phyloP scores from a whole-genome alignment of 129 eudicot species.

The Lactuca saligna region DNA sequence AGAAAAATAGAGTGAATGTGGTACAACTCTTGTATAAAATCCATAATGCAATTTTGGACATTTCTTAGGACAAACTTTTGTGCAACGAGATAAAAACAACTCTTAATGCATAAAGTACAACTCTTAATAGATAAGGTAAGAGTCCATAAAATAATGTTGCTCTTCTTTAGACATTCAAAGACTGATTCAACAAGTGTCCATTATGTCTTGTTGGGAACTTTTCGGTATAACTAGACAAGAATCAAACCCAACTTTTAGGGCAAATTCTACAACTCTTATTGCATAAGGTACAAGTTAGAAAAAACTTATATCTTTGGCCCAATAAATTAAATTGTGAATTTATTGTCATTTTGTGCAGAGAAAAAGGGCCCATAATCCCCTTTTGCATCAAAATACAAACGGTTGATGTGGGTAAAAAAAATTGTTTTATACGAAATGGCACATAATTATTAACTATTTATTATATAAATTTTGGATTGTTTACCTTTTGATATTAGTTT shows the following conservation, averaged over 20 bases:
- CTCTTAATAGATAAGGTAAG: neutral
- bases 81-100: neutral
- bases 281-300: constrained; percentile 1
- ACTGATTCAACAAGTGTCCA: neutral
- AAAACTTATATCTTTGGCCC: neutral
- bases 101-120: neutral
- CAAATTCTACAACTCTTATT: neutral
- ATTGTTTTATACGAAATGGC: too few relatives aligned
- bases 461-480: too few relatives aligned
- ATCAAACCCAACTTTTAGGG: neutral
- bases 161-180: neutral
- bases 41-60: neutral
- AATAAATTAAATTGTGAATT: neutral
- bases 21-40: neutral
- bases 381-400: neutral
- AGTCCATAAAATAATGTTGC: neutral
- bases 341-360: neutral
- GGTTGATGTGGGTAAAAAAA: too few relatives aligned
- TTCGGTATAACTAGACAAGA: neutral
- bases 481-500: too few relatives aligned
- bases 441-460: too few relatives aligned
- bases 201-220: neutral
- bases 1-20: neutral
- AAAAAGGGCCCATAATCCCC: neutral
- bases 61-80: neutral